A percentile compares a stretch with the other conserved stretches of the same genome.
phyloP scores from a whole-genome alignment of 108 stramenopile genomes.

The Asterionellopsis glacialis region DNA sequence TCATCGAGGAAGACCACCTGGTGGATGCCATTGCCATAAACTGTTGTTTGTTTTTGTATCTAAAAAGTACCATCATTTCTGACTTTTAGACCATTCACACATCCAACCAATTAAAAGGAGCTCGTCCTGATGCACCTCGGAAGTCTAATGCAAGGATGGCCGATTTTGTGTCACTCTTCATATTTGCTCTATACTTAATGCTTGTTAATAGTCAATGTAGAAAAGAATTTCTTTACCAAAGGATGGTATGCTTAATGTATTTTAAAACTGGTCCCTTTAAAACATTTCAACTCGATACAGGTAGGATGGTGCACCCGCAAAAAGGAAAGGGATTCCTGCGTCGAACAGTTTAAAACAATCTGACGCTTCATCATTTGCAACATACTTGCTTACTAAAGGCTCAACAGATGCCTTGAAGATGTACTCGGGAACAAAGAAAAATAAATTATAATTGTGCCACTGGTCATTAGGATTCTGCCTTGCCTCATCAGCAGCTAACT shows the following conservation, averaged over 20 bases:
- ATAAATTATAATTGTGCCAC: slow-evolving; percentile 3
- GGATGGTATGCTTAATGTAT: too few relatives aligned
- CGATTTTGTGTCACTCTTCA: too few relatives aligned
- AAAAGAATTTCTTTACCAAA: too few relatives aligned
- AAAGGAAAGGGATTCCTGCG: slow-evolving; percentile 10
- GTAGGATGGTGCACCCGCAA: background rate
- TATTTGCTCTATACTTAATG: too few relatives aligned
- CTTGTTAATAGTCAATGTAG: too few relatives aligned
- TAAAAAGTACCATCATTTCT: slow-evolving; percentile 81
- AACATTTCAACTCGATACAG: too few relatives aligned
- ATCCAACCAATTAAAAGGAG: slow-evolving; percentile 75
- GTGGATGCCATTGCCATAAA: slow-evolving; percentile 72
- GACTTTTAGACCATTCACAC: slow-evolving; percentile 70
- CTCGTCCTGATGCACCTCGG: too few relatives aligned
- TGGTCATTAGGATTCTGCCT: background rate
- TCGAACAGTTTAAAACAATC: slow-evolving; percentile 9
- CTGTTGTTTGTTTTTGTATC: slow-evolving; percentile 63
- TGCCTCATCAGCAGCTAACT: too few relatives aligned
- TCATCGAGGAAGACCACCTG: too few relatives aligned
- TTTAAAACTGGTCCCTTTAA: too few relatives aligned
- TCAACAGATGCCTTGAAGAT: slow-evolving; percentile 17
- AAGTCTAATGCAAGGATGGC: too few relatives aligned
- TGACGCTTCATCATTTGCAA: slow-evolving; percentile 5
- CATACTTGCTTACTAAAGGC: slow-evolving; percentile 5
- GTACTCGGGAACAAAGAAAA: background rate